Evolutionary conservation across 176 grass and related monocot species (phyloP), one percentile per base, ranked within the genome.

Genomic region (Dendrocalamus sinicus): DNA sequence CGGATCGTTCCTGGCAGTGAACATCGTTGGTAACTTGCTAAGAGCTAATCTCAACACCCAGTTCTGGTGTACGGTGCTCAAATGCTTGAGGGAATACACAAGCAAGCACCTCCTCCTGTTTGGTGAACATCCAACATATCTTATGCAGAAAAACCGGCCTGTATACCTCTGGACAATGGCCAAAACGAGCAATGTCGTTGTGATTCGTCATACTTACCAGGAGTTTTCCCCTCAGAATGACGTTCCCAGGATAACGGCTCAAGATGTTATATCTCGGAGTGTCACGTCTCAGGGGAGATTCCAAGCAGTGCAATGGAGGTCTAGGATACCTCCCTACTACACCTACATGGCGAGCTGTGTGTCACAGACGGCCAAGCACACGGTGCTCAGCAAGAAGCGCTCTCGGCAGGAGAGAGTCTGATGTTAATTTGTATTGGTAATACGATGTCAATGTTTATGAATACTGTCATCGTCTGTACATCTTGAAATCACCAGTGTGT

Each of bases 281-380:
- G 28, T 48, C 17, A 62, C 41, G 0, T 44, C 35, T 41, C 13
- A 70, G 14, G 73, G 62, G 20, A 52, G 59, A 75, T 88, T 88
- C 41, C 13, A 47, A 9, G 54, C 14, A 9, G 8, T 88, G 9
- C 41, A 5, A 62, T 83, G 72, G 64, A 83, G 64, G 6, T 83
- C 80, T 28, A 67, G 72, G 13, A 61, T 88, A 77, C 86, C 86
- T 61, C 79, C 86, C 0, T 83, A 32, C 72, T 58, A 88, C 86
- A 83, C 72, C 26, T 88, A 82, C 26, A 5, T 88, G 39, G 24
- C 2, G 20, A 77, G 10, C 14, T 58, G 52, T 51, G 12, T 12
- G 43, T 67, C 47, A 16, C 79, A 39, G 12, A 26, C 17, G 15
- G 35, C 15, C 0, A 0, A 17, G 80, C 50, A 55, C 0, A 4